Percentiles rank a stretch among this genome's conserved stretches.
phyloP scores from a whole-genome alignment of 2,329 filamentous ascomycete species.

The Penicillium sp. region DNA sequence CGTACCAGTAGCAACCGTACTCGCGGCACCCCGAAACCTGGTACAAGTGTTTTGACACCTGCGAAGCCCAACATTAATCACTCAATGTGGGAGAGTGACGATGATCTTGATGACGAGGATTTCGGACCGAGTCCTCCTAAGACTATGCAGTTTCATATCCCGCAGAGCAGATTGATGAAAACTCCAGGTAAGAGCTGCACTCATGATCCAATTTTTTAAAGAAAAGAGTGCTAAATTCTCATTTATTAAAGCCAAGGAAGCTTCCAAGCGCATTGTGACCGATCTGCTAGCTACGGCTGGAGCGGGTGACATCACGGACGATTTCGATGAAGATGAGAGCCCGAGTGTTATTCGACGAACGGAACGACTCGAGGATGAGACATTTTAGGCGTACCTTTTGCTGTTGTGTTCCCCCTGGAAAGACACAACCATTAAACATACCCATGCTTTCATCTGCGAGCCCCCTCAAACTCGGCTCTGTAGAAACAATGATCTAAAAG shows the following conservation, averaged over 20 bases:
- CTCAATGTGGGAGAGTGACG: constrained; percentile 71
- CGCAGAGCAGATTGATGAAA: constrained; percentile 49
- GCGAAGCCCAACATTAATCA: constrained; percentile 36
- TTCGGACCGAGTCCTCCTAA: constrained; percentile 85
- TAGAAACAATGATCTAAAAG: not conserved
- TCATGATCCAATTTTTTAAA: not conserved
- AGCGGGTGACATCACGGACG: constrained; percentile 39
- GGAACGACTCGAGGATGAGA: constrained; percentile 46
- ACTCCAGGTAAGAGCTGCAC: constrained; percentile 41
- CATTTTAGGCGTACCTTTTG: constrained; percentile 34
- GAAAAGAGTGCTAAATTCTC: not conserved
- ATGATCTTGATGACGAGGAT: constrained; percentile 60
- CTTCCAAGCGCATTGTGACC: constrained; percentile 49
- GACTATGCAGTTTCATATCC: constrained; percentile 55
- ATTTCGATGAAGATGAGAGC: constrained; percentile 41
- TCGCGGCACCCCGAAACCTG: constrained; percentile 63
- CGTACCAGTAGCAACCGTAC: constrained; percentile 38
- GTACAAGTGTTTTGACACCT: constrained; percentile 82
- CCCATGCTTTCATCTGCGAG: not conserved
- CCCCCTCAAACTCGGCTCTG: not conserved
- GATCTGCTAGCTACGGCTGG: constrained; percentile 49
- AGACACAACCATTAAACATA: not conserved
- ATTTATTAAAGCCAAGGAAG: constrained; percentile 45
- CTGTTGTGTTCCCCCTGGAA: not conserved
- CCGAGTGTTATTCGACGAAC: constrained; percentile 46